Conservation (phyloP, 495 filamentous ascomycete genomes). For the Neurospora sp. region DNA sequence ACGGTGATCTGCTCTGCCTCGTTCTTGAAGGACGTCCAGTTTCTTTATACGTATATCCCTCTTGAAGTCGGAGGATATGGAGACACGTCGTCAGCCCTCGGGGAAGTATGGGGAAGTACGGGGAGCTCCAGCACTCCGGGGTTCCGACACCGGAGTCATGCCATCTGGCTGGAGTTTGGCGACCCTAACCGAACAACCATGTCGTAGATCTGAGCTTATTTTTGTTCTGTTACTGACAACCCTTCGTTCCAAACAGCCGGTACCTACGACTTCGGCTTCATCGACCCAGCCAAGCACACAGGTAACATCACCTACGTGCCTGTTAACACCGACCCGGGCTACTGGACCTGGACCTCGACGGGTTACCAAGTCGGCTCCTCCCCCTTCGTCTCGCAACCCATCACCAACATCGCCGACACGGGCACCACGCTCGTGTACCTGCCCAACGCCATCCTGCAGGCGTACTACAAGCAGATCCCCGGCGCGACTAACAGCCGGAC, state of each 20-base stretch:
- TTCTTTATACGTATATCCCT: not conserved
- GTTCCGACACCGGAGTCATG: not conserved
- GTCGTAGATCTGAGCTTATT: not conserved
- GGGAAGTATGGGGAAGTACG: not conserved
- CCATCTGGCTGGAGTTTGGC: not conserved
- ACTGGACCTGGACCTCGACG: conserved; percentile 59
- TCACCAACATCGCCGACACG: conserved; percentile 55
- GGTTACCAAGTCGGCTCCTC: conserved; percentile 51
- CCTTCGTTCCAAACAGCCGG: conserved; percentile 33
- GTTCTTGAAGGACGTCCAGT: not conserved
- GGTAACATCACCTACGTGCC: conserved; percentile 51
- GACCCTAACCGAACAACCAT: not conserved
- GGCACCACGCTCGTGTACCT: conserved; percentile 67
- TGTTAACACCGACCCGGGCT: conserved; percentile 53
- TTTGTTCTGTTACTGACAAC: not conserved
- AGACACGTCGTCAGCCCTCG: not conserved
- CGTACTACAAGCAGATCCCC: conserved; percentile 54
- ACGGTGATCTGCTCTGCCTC: not conserved
- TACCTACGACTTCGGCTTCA: conserved; percentile 66
- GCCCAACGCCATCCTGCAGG: conserved; percentile 41
- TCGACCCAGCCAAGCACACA: conserved; percentile 54
- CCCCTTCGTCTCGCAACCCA: conserved; percentile 19
- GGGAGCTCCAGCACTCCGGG: not conserved
- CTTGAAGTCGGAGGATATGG: not conserved
- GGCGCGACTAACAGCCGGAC: conserved; percentile 37